Conservation (phyloP, 2,329 filamentous ascomycete species). For the Septoria petroselini region DNA sequence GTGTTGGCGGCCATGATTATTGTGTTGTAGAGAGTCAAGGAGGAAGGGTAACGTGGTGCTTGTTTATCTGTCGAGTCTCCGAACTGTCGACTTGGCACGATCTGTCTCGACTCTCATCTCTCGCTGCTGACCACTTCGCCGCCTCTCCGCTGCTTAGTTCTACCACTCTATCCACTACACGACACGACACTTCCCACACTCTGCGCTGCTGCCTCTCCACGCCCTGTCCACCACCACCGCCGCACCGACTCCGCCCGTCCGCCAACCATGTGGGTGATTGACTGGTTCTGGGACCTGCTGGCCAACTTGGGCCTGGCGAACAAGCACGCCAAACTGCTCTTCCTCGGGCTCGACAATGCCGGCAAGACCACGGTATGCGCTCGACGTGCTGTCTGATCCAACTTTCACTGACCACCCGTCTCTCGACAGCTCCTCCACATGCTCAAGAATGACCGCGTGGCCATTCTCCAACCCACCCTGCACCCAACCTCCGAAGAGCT, state of each 20-base stretch:
- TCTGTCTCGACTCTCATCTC: too few species aligned
- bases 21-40: background rate
- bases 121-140: too few species aligned
- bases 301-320: conserved; percentile 84
- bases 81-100: too few species aligned
- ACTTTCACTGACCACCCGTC: background rate
- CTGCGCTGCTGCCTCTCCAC: too few species aligned
- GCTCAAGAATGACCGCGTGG: conserved; percentile 95
- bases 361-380: conserved; percentile 72
- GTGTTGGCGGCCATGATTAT: conserved; percentile 26
- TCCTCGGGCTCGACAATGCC: conserved; percentile 89
- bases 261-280: conserved; percentile 79
- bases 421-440: conserved; percentile 75
- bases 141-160: too few species aligned
- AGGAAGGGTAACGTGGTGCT: too few species aligned
- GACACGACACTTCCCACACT: too few species aligned
- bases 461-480: conserved; percentile 83
- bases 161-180: too few species aligned
- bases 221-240: too few species aligned
- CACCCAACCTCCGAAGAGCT: conserved; percentile 93
- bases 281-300: conserved; percentile 94
- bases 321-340: conserved; percentile 93
- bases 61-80: too few species aligned
- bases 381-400: background rate
- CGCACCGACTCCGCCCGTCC: background rate